These are phyloP conservation scores for Kwoniella heveanensis DNA, from an alignment of 768 basidiomycete genomes.

Conservation along the genomic window DNA sequence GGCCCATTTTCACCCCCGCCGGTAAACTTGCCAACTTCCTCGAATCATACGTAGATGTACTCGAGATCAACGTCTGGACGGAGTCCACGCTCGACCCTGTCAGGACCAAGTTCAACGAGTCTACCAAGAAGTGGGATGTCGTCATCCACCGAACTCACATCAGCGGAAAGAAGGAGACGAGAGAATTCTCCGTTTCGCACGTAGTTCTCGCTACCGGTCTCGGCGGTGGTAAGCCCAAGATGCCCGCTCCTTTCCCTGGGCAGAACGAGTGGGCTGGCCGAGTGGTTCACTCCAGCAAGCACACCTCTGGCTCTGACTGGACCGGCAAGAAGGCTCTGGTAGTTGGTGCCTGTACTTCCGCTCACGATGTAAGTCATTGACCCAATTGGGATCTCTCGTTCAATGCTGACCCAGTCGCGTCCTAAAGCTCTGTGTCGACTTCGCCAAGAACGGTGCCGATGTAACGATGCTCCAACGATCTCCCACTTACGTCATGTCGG, in stretches of 20 bases:
- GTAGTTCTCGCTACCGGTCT: constrained; percentile 66
- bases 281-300: constrained; percentile 42
- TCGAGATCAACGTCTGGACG: constrained; percentile 70
- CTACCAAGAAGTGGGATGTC: constrained; percentile 57
- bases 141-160: constrained; percentile 25
- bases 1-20: constrained; percentile 58
- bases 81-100: constrained; percentile 38
- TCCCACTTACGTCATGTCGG: constrained; percentile 48
- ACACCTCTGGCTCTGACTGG: constrained; percentile 41
- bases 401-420: constrained; percentile 10
- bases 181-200: constrained; percentile 58
- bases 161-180: constrained; percentile 37
- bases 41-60: constrained; percentile 64
- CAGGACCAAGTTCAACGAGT: constrained; percentile 35
- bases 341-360: constrained; percentile 45
- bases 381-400: not conserved
- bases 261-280: constrained; percentile 38
- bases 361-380: constrained; percentile 35
- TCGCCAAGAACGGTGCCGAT: constrained; percentile 43
- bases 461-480: constrained; percentile 49
- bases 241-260: constrained; percentile 56
- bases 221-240: constrained; percentile 59
- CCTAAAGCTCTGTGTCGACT: constrained; percentile 37
- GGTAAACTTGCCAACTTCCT: constrained; percentile 69
- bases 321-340: constrained; percentile 48